Evolutionary conservation across 2,329 filamentous ascomycete species (phyloP).

Genomic region (Fusarium sp.): DNA sequence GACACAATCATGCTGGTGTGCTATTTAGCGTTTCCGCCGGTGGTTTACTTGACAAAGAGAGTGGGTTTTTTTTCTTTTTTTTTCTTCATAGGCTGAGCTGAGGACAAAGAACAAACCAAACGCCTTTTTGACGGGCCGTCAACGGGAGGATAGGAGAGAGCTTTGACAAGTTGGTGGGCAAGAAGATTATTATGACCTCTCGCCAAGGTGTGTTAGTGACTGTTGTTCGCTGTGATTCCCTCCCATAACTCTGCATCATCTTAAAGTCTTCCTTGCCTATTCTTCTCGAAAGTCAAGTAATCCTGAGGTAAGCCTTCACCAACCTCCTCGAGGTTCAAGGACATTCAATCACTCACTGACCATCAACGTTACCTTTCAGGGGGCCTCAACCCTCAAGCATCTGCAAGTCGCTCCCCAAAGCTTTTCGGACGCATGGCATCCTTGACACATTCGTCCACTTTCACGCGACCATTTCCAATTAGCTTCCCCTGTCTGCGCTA

Average conservation of each 20-base stretch:
- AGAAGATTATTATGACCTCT: constrained; percentile 5
- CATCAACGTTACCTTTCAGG: constrained; percentile 27
- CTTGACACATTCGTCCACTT: constrained; percentile 19
- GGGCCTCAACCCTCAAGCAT: constrained; percentile 21
- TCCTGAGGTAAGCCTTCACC: constrained; percentile 10
- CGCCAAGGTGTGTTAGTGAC: not conserved
- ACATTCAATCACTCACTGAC: not conserved
- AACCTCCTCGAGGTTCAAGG: constrained; percentile 8
- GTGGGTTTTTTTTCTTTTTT: not conserved
- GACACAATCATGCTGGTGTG: constrained; percentile 28
- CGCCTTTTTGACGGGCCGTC: constrained; percentile 20
- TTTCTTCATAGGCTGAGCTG: constrained; percentile 9
- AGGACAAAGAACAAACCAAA: constrained; percentile 27
- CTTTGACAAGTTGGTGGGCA: constrained; percentile 20
- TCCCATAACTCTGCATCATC: not conserved
- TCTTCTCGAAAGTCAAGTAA: constrained; percentile 1
- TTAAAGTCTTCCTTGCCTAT: constrained; percentile 6
- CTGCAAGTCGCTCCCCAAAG: constrained; percentile 26
- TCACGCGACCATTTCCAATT: constrained; percentile 29
- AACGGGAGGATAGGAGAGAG: constrained; percentile 27
- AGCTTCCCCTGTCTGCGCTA: constrained; percentile 21
- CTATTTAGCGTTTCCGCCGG: constrained; percentile 31
- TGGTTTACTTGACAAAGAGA: constrained; percentile 11
- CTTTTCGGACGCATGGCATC: constrained; percentile 39
- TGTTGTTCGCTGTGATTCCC: not conserved